Base-by-base conservation (phyloP, 192 early-diverging fungal species). In the Coemansia aciculifera region DNA sequence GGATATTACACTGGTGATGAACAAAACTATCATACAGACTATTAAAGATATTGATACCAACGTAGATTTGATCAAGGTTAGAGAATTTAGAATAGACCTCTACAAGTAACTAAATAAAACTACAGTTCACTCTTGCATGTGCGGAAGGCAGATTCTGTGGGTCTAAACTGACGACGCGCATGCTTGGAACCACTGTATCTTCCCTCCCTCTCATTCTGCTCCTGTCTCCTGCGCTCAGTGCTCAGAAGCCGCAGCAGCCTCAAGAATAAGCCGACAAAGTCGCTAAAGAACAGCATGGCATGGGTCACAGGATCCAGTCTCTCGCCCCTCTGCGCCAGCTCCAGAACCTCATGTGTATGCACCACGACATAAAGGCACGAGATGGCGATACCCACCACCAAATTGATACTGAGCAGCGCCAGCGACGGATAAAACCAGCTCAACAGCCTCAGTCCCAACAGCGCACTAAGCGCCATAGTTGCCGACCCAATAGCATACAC, bases 271-370 rank as follows among this genome's bases (percentile, higher is more conserved):
- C n/a, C 2, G 2, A 68, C 54, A 24, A 75, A 38, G 56, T 72
- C 69, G 19, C 48, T 64, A 34, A 81, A 81, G 36, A 75, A 75
- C 21, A 42, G n/a, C 42, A 75, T 46, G 0, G 78, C 54, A 44
- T 68, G 51, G 0, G 34, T 42, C 0, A 81, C 59, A 0, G 73
- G 73, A 19, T 81, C 78, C 52, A 81, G 29, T 1, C 51, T 51
- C 17, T 19, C 51, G 9, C 73, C 73, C 5, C 3, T 7, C 2
- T 37, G 17, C 0, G 73, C 78, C 51, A 40, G 12, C 11, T 75
- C 78, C 9, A 81, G 40, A 56, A 81, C 72, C 29, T 24, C 17
- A 13, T 68, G 62, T 9, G 70, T 81, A 34, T 81, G 69, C n/a
- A 72, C 24, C 10, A 75, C 67, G 23, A 71, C 66, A 5, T 67